These are phyloP conservation scores for Leccinum boreale DNA, from an alignment of 768 basidiomycete species.

Conservation along the genomic window DNA sequence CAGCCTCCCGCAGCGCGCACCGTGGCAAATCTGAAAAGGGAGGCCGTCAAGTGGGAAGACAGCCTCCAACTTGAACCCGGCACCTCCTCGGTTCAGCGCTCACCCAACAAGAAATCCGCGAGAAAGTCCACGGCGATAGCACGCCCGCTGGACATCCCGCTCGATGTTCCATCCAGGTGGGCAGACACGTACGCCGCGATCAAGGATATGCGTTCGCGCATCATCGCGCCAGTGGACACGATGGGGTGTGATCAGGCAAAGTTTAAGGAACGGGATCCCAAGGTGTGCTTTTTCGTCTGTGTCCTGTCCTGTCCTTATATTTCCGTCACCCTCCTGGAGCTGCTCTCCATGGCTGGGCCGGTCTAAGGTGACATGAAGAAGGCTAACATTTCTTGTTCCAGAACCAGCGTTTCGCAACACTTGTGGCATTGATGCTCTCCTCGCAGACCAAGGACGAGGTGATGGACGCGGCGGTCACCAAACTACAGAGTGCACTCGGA, in stretches of 20 bases:
- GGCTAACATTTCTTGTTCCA: constrained; percentile 25
- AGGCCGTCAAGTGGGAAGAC: not conserved
- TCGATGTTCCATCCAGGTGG: constrained; percentile 68
- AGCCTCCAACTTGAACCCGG: no score
- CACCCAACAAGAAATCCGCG: constrained; percentile 31
- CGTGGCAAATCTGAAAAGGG: not conserved
- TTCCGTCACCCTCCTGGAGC: no score
- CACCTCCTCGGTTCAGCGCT: no score
- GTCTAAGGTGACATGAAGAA: no score
- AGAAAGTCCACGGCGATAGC: constrained; percentile 56
- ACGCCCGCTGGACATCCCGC: constrained; percentile 52
- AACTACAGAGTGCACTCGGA: constrained; percentile 69
- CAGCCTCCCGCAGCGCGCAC: not conserved
- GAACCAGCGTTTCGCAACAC: constrained; percentile 79
- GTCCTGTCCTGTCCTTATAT: no score
- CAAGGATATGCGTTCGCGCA: constrained; percentile 67
- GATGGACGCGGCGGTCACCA: constrained; percentile 73
- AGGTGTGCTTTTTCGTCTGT: constrained; percentile 38
- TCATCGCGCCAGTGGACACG: constrained; percentile 85
- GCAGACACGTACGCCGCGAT: constrained; percentile 66
- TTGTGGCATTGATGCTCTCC: constrained; percentile 92
- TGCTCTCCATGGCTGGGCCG: no score
- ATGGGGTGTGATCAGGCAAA: constrained; percentile 84
- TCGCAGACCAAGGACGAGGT: constrained; percentile 95
- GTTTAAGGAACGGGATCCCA: constrained; percentile 57